Conservation (phyloP, 305 asterid species). For the Striga hermonthica region DNA sequence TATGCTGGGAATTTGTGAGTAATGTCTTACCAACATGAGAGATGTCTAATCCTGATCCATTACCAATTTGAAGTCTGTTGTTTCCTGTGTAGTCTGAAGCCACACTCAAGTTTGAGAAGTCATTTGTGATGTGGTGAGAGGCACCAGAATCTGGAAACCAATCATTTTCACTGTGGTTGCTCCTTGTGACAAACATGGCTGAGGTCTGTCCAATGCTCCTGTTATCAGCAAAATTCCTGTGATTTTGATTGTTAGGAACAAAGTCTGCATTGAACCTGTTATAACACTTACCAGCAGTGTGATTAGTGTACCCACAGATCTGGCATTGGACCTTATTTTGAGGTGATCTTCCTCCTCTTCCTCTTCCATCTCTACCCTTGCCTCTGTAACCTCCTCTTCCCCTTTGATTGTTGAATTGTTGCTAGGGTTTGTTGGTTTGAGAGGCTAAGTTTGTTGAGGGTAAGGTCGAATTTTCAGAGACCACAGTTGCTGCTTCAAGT, state of each 20-base stretch:
- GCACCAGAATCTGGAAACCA: conserved; percentile 4
- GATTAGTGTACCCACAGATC: no score
- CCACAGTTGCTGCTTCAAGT: no score
- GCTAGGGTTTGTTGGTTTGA: not conserved
- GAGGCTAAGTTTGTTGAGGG: not conserved
- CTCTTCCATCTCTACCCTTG: not conserved
- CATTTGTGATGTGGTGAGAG: not conserved
- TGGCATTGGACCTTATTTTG: no score
- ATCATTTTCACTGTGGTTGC: not conserved
- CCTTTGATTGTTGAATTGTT: not conserved
- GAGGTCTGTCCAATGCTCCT: no score
- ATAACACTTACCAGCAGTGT: no score
- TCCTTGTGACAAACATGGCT: not conserved
- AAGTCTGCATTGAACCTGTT: no score
- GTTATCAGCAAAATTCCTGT: no score
- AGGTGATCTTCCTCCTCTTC: not conserved
- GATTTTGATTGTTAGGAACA: no score
- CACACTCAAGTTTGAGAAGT: not conserved
- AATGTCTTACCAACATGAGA: not conserved
- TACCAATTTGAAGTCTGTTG: not conserved
- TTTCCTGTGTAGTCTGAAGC: not conserved
- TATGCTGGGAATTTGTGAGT: no score
- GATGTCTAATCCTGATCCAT: not conserved
- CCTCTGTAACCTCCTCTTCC: not conserved
- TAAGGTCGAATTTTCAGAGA: no score